Conservation (phyloP, 2,329 filamentous ascomycete genomes). For the Fusarium tupiense region DNA sequence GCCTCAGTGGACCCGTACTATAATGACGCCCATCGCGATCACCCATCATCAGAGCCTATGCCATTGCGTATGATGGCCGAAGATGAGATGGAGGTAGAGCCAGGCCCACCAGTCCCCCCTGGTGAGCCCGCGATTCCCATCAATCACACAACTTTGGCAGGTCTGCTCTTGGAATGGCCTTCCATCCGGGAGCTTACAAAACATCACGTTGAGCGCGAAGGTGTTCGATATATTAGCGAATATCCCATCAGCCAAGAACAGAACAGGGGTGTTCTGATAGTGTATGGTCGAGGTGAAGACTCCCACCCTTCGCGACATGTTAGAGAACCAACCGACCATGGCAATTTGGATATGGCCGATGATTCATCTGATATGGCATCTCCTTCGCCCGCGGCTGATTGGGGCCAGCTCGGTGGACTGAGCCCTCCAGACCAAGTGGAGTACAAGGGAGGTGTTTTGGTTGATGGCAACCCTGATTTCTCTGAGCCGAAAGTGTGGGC, state of each 20-base stretch:
- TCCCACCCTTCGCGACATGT: slow-evolving; percentile 65
- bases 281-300: slow-evolving; percentile 84
- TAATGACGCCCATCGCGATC: slow-evolving; percentile 40
- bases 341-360: slow-evolving; percentile 54
- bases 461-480: slow-evolving; percentile 65
- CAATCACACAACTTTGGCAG: slow-evolving; percentile 91
- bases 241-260: slow-evolving; percentile 84
- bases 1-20: slow-evolving; percentile 37
- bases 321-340: slow-evolving; percentile 52
- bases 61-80: slow-evolving; percentile 50
- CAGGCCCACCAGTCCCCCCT: slow-evolving; percentile 61
- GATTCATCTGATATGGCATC: slow-evolving; percentile 64
- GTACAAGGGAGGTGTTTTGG: slow-evolving; percentile 51
- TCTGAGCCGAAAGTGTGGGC: slow-evolving; percentile 59
- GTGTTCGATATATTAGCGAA: slow-evolving; percentile 67
- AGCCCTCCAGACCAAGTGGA: slow-evolving; percentile 56
- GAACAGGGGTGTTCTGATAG: slow-evolving; percentile 75
- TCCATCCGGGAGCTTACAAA: slow-evolving; percentile 73
- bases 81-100: slow-evolving; percentile 61
- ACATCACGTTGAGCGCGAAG: slow-evolving; percentile 57
- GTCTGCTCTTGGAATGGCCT: slow-evolving; percentile 79
- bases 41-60: slow-evolving; percentile 41
- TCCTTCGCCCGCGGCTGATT: slow-evolving; percentile 64
- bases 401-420: slow-evolving; percentile 66
- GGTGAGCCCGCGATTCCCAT: slow-evolving; percentile 78